Evolutionary conservation across 2,329 filamentous ascomycete genomes (phyloP).

Genomic region (Fusarium concolor): DNA sequence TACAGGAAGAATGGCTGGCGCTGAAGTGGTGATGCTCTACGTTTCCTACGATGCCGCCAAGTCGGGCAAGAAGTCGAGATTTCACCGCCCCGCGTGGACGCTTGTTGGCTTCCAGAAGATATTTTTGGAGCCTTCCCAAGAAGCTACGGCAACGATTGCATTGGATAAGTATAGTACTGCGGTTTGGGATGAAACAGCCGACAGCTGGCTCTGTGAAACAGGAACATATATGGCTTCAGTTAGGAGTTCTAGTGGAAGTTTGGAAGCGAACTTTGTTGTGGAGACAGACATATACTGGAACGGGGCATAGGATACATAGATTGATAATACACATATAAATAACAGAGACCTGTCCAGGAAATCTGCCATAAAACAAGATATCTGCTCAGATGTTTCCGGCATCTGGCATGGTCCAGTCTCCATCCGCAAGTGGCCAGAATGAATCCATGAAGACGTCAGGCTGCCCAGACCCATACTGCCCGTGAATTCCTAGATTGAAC

Average conservation of each 20-base stretch:
- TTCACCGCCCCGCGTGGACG: conserved; percentile 4
- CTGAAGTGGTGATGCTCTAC: conserved; percentile 24
- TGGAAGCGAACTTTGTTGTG: conserved; percentile 5
- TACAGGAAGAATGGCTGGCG: neutral
- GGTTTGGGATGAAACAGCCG: conserved; percentile 13
- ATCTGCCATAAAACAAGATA: too few species aligned
- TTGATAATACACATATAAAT: too few species aligned
- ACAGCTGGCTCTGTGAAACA: conserved; percentile 11
- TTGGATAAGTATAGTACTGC: conserved; percentile 11
- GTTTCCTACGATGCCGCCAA: neutral
- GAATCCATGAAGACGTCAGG: conserved; percentile 33
- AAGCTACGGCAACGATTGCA: neutral
- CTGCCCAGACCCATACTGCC: neutral
- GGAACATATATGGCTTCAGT: conserved; percentile 15
- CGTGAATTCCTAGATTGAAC: neutral
- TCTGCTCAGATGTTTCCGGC: neutral
- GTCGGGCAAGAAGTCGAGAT: conserved; percentile 9
- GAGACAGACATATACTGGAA: conserved; percentile 13
- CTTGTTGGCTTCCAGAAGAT: conserved; percentile 14
- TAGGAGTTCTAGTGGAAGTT: neutral
- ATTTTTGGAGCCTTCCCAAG: neutral
- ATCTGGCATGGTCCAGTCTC: conserved; percentile 4
- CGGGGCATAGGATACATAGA: neutral
- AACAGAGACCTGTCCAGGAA: too few species aligned
- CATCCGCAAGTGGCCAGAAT: conserved; percentile 14